These are phyloP conservation scores for Fusarium buxicola DNA, from an alignment of 2,329 filamentous ascomycete genomes.

Conservation along the genomic window DNA sequence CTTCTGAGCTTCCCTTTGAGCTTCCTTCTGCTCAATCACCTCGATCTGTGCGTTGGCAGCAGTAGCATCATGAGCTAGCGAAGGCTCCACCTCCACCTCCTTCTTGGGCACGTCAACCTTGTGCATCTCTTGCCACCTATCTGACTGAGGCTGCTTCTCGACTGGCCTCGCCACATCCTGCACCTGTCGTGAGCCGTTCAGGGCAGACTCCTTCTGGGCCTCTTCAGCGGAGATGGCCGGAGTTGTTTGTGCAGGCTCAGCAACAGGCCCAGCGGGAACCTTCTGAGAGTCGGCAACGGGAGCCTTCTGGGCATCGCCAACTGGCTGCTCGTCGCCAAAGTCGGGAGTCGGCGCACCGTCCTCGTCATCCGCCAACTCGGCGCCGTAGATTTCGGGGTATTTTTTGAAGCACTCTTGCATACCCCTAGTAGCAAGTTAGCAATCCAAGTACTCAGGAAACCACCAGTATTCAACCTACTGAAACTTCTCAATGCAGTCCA, in stretches of 20 bases:
- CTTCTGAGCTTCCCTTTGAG: constrained; percentile 27
- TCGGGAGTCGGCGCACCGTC: constrained; percentile 50
- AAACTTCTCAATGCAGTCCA: constrained; percentile 98
- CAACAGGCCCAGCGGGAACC: not conserved
- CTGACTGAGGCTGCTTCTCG: constrained; percentile 22
- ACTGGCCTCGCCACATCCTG: constrained; percentile 29
- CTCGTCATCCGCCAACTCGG: constrained; percentile 85
- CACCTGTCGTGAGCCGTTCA: constrained; percentile 15
- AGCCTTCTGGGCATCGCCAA: constrained; percentile 29
- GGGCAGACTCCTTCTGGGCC: constrained; percentile 3
- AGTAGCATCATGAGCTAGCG: constrained; percentile 46
- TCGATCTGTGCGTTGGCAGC: constrained; percentile 44
- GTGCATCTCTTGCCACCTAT: constrained; percentile 22
- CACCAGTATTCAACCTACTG: constrained; percentile 70
- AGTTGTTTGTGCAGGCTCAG: constrained; percentile 4
- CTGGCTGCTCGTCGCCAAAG: constrained; percentile 46
- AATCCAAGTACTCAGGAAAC: not conserved
- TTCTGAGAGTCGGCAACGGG: constrained; percentile 4
- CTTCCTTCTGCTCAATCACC: constrained; percentile 30
- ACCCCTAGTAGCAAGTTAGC: constrained; percentile 66
- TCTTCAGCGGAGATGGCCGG: not conserved
- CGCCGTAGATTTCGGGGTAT: constrained; percentile 92
- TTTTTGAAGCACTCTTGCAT: constrained; percentile 98
- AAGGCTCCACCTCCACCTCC: constrained; percentile 21
- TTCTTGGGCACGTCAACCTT: constrained; percentile 26